Percentiles rank a stretch among this genome's conserved stretches.
Evolutionary conservation across 2,329 filamentous ascomycete genomes (phyloP).

Genomic region (Fusarium tanahbumbuense): DNA sequence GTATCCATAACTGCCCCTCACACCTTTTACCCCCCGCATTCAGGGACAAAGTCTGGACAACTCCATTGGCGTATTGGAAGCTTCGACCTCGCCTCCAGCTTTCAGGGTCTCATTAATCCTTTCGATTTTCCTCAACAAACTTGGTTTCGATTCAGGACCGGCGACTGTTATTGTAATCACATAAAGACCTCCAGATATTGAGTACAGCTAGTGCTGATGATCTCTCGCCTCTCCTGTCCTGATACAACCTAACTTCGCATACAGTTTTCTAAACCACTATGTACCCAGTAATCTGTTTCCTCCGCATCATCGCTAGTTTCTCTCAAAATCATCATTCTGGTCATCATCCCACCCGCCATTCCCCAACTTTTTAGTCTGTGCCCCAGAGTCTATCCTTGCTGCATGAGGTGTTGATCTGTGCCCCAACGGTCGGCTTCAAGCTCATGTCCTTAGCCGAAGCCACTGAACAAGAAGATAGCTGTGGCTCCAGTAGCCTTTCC

Average conservation of each 20-base stretch:
- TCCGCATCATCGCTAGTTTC: slow-evolving; percentile 38
- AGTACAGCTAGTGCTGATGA: background rate
- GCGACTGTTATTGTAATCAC: background rate
- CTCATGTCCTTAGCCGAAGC: slow-evolving; percentile 42
- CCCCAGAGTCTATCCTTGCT: slow-evolving; percentile 37
- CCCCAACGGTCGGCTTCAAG: slow-evolving; percentile 45
- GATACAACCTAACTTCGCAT: background rate
- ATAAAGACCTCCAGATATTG: background rate
- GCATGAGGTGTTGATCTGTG: slow-evolving; percentile 26
- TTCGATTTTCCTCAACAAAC: slow-evolving; percentile 37
- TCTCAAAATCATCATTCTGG: slow-evolving; percentile 21
- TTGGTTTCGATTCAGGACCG: background rate
- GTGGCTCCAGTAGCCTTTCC: slow-evolving; percentile 9
- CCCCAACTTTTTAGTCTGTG: slow-evolving; percentile 24
- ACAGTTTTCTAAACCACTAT: background rate
- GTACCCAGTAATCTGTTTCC: background rate
- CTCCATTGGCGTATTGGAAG: slow-evolving; percentile 30
- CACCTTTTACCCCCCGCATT: slow-evolving; percentile 39
- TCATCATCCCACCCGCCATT: slow-evolving; percentile 20
- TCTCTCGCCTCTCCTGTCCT: background rate
- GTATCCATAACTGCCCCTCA: slow-evolving; percentile 24
- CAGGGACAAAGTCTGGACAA: slow-evolving; percentile 26
- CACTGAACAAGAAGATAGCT: slow-evolving; percentile 25
- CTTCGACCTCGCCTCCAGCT: slow-evolving; percentile 17
- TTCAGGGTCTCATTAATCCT: slow-evolving; percentile 31